Conservation (phyloP, 164 flowering plant genomes). For the Macadamia integrifolia region DNA sequence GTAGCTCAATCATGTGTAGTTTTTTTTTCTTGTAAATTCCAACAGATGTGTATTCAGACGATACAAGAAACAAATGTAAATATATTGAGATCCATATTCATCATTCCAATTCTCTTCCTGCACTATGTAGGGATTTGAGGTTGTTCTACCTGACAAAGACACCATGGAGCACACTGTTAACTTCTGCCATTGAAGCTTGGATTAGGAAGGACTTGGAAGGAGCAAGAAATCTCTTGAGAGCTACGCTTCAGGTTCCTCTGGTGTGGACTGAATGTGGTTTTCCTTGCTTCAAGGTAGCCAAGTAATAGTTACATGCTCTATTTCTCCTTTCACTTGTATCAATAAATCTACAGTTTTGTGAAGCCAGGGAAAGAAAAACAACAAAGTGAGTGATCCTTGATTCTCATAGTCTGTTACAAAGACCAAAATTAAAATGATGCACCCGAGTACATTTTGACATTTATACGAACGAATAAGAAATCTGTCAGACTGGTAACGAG, state of each 20-base stretch:
- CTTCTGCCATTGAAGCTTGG: slow-evolving; percentile 52
- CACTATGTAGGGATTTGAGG: slow-evolving; percentile 56
- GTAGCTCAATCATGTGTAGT: too few species aligned
- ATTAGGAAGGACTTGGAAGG: slow-evolving; percentile 56
- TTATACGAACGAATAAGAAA: background rate
- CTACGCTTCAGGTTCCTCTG: slow-evolving; percentile 52
- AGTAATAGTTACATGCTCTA: too few species aligned
- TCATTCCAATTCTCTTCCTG: background rate
- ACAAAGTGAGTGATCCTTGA: too few species aligned
- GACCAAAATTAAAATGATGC: too few species aligned
- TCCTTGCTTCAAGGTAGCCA: slow-evolving; percentile 48
- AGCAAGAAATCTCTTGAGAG: slow-evolving; percentile 50
- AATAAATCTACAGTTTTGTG: too few species aligned
- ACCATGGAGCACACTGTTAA: slow-evolving; percentile 50
- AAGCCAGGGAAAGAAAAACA: too few species aligned
- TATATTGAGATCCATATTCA: background rate
- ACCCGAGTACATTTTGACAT: too few species aligned
- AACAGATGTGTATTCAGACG: background rate
- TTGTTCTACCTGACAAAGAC: slow-evolving; percentile 52
- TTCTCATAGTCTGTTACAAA: too few species aligned
- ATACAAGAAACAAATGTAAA: background rate
- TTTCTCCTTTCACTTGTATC: too few species aligned
- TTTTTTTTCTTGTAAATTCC: background rate
- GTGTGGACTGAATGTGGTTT: slow-evolving; percentile 50
- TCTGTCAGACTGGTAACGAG: too few species aligned